Conservation (phyloP, 1,284 basidiomycete species). For the Meripilus lineatus region DNA sequence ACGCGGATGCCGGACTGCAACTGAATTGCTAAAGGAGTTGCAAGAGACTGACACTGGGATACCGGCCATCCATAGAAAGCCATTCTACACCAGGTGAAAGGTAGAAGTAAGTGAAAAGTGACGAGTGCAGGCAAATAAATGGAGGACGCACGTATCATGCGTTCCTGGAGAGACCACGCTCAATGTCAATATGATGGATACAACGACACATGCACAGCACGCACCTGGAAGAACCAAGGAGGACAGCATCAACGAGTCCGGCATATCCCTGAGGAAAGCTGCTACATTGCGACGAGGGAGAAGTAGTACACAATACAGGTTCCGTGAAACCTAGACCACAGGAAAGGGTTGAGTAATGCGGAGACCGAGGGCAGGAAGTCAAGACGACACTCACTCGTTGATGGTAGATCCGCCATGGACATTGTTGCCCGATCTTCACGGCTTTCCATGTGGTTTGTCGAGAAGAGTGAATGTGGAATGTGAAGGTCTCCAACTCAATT, state of each 20-base stretch:
- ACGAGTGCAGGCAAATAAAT: too few species aligned
- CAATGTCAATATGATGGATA: neutral
- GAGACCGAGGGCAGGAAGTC: neutral
- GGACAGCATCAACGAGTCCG: slow-evolving; percentile 62
- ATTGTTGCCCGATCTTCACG: slow-evolving; percentile 35
- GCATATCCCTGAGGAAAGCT: slow-evolving; percentile 62
- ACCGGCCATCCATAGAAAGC: slow-evolving; percentile 78
- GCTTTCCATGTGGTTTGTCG: slow-evolving; percentile 35
- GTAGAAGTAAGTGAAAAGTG: neutral
- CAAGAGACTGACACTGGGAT: slow-evolving; percentile 63
- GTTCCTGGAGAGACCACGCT: slow-evolving; percentile 40
- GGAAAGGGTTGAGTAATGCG: neutral
- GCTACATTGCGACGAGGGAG: slow-evolving; percentile 52
- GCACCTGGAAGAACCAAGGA: slow-evolving; percentile 70
- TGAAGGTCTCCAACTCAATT: too few species aligned
- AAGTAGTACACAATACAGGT: slow-evolving; percentile 44
- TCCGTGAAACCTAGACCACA: slow-evolving; percentile 20
- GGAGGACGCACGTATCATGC: slow-evolving; percentile 59
- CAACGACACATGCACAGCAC: slow-evolving; percentile 14
- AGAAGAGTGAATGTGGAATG: slow-evolving; percentile 10
- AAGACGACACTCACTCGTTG: slow-evolving; percentile 45
- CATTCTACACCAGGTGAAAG: slow-evolving; percentile 41
- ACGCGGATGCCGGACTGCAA: slow-evolving; percentile 70
- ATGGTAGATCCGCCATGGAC: slow-evolving; percentile 54
- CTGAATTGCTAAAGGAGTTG: slow-evolving; percentile 52